Evolutionary conservation across 768 basidiomycete species (phyloP), one percentile per base, ranked within the genome.

Genomic region (Mycena rebaudengoi): DNA sequence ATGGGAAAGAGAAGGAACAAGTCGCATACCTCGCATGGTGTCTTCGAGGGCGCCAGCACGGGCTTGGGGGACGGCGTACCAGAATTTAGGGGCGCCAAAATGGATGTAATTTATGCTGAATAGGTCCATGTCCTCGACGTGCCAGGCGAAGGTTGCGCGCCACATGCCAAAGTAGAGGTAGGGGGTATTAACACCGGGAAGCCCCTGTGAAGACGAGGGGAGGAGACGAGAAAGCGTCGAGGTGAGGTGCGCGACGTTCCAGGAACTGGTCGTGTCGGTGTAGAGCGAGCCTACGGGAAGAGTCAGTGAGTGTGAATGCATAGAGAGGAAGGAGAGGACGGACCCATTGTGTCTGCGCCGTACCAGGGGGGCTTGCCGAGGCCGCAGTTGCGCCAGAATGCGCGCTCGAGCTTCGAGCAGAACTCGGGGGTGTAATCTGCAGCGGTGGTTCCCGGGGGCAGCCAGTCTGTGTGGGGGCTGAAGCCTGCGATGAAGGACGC

Each of bases 131-230:
- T 99, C 98, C 76, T 99, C 98, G 48, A 99, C 98, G 70, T 99
- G 98, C 97, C 98, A 99, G 0, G 96, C 94, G 77, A 99, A 99
- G 0, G 95, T 95, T 23, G 97, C 97, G 51, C 96, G 85, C 98
- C 98, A 99, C 96, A 98, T 99, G 66, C 98, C 98, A 74, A 96
- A 99, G 77, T 99, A 99, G 2, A 99, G 86, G 74, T 99, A 99
- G 0, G 97, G 97, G 3, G 95, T 91, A 72, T 99, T 99, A 48
- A 99, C 98, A 10, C 98, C 98, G 1, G 97, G 96, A 26, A 99
- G 80, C 39, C 90, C 86, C 53, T 90, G 86, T 37, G 82, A 79
- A 7, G 88, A 83, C 13, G 86, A 73, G 0, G 92, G 92, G 0
- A 95, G 79, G 26, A 98, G 80, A 4, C 95, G 89, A 11, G 91